phyloP scores from a whole-genome alignment of 2,329 filamentous ascomycete genomes.

The Apiospora pterosperma region DNA sequence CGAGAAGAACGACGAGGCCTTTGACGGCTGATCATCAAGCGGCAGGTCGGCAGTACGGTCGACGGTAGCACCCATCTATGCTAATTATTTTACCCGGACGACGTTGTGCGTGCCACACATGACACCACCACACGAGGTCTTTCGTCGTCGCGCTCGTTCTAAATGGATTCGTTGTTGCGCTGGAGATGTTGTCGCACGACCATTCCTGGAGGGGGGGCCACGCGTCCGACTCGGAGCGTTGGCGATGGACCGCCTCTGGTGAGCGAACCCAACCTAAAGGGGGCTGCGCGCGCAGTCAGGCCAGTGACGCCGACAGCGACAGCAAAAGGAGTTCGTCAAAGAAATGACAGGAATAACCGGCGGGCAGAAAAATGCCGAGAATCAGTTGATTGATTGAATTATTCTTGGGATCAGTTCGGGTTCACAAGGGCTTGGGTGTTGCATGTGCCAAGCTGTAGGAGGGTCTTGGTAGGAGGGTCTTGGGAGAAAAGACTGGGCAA shows the following conservation, averaged over 20 bases:
- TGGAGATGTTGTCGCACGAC: not conserved
- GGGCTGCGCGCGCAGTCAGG: not conserved
- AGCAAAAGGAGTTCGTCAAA: not conserved
- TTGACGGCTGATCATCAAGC: conserved; percentile 37
- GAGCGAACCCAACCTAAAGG: not conserved
- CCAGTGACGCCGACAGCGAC: not conserved
- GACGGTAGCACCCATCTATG: conserved; percentile 45
- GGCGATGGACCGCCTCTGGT: not conserved
- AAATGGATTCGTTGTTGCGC: not conserved
- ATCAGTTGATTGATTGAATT: conserved; percentile 3
- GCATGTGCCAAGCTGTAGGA: conserved; percentile 5
- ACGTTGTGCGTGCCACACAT: conserved; percentile 27
- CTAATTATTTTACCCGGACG: conserved; percentile 21
- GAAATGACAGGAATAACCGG: not conserved
- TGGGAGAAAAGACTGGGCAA: conserved; percentile 1
- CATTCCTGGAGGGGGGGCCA: not conserved
- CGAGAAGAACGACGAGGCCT: conserved; percentile 51
- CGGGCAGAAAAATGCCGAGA: not conserved
- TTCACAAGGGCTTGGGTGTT: conserved; percentile 5
- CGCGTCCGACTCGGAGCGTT: not conserved
- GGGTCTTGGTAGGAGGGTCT: conserved; percentile 4
- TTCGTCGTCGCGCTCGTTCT: conserved; percentile 3
- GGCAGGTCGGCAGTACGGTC: conserved; percentile 33
- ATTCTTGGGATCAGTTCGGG: not conserved
- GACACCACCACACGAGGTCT: conserved; percentile 24